These are phyloP conservation scores for Colletotrichum sidae DNA, from an alignment of 2,329 filamentous ascomycete species.

Conservation along the genomic window DNA sequence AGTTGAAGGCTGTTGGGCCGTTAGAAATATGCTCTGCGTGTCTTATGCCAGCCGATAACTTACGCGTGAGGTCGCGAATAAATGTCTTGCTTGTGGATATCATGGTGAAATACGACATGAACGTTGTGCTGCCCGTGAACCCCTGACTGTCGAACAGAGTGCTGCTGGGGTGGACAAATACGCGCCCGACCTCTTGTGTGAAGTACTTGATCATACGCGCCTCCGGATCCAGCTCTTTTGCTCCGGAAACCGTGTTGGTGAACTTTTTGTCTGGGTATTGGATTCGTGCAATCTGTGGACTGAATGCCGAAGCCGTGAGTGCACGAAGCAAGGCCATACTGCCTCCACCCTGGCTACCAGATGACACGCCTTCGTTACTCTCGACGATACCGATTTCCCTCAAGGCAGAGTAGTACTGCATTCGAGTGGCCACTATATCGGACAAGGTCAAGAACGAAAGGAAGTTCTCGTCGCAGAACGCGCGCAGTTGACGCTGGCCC, in stretches of 20 bases:
- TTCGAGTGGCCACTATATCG: constrained; percentile 88
- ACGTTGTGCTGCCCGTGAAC: constrained; percentile 80
- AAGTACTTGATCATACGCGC: constrained; percentile 94
- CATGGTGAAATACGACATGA: constrained; percentile 90
- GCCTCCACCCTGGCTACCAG: constrained; percentile 46
- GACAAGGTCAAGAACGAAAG: constrained; percentile 84
- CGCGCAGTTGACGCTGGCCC: constrained; percentile 72
- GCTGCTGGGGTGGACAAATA: constrained; percentile 93
- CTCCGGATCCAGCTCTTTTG: constrained; percentile 93
- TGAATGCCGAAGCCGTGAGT: constrained; percentile 78
- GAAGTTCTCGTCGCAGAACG: constrained; percentile 88
- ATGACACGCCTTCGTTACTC: constrained; percentile 41
- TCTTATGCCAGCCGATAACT: constrained; percentile 49
- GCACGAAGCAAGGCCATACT: constrained; percentile 70
- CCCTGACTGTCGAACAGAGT: constrained; percentile 86
- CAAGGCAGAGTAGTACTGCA: constrained; percentile 87
- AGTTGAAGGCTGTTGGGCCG: constrained; percentile 76
- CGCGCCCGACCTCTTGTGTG: constrained; percentile 83
- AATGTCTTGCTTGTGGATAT: constrained; percentile 95
- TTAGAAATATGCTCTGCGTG: constrained; percentile 7
- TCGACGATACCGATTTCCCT: constrained; percentile 85
- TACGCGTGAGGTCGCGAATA: constrained; percentile 88
- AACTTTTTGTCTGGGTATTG: constrained; percentile 97
- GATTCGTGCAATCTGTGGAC: constrained; percentile 90
- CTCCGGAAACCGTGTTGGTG: constrained; percentile 84